Evolutionary conservation across 202 grass and related monocot species (phyloP), one percentile per base, ranked within the genome.

Genomic region (Dendrocalamus latiflorus): DNA sequence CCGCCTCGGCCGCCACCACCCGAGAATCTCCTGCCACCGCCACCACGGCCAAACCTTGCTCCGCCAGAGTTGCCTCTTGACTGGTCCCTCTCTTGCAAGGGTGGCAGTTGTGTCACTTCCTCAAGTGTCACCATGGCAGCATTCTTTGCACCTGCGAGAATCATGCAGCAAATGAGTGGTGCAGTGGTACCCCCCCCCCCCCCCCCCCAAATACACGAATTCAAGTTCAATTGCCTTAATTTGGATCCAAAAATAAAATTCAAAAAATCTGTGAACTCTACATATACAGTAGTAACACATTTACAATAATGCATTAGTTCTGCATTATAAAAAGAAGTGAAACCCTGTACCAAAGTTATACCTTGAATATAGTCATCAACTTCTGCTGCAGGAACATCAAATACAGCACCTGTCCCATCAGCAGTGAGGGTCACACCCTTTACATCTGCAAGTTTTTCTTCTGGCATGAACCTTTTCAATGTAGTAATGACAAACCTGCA

Each of bases 361-460:
- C 96, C 96, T 93, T 70, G 77, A 72, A 94, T 67, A 83, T 92
- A 96, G 60, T 81, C 80, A 53, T 90, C 75, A 47, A 93, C 93
- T 43, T 99, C 93, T 70, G 84, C 88, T 67, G 86, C 86, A 84
- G 97, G 97, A 76, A 99, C 89, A 92, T 99, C 97, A 86, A 99
- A 99, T 33, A 99, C 93, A 60, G 88, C 93, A 9, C 96, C 87
- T 45, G 63, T 92, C 18, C 93, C 93, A 83, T 99, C 97, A 69
- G 81, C 67, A 2, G 93, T 99, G 12, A 99, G 70, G 63, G 91
- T 77, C 7, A 95, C 78, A 50, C 97, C 91, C 63, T 96, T 93
- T 38, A 96, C 68, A 54, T 78, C 88, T 79, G 83, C 83, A 84
- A 99, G 84, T 72, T 85, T 92, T 10, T 99, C 91, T 72, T 96